Base-by-base conservation (phyloP, 768 basidiomycete genomes). In the Tylopilus felleus region DNA sequence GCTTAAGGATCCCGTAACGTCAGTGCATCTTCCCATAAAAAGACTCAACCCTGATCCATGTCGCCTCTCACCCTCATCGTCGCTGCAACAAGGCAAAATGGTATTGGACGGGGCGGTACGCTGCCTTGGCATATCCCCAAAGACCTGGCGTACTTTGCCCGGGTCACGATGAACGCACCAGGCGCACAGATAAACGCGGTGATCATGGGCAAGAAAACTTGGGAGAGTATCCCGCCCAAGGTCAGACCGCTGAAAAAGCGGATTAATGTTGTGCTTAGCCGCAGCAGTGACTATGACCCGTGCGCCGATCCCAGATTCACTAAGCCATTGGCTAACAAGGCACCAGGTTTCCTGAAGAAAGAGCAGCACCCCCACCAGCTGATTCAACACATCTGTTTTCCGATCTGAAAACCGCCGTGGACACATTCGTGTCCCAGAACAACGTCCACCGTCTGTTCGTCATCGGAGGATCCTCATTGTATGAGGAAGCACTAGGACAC, bases 181-280 rank as follows among this genome's bases (percentile, higher is more conserved):
- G 71, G 77, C 35, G 79, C 75, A 7, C 67, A 64, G 42, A 73
- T 67, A 53, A 98, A 98, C 71, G 83, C 81, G 1, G 86, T 98
- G 19, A 74, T 98, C 51, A 98, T 99, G 96, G 97, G 97, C 13
- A 80, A 96, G 52, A 93, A 90, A 65, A 96, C 94, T 14, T 99
- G 97, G 97, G 93, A 98, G 73, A 91, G 91, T 67, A 98, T 99
- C 51, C 96, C 97, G 8, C 59, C 65, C 19, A 90, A 84, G 68
- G 90, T 88, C 72, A 78, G 89, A 57, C 97, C 97, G 5, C 78
- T 99, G 19, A 75, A 80, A 39, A 80, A 79, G 41, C 78, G 97
- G 47, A 51, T 79, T 51, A 99, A 98, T 65, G 68, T 95, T 23
- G 84, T 99, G 52, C 72, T 95, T 55, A 86, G 83, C 70, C 76